Percentiles rank a stretch among this genome's conserved stretches.
These are phyloP conservation scores for Aspergillus aculeatinus DNA, from an alignment of 2,329 filamentous ascomycete species.

Conservation along the genomic window DNA sequence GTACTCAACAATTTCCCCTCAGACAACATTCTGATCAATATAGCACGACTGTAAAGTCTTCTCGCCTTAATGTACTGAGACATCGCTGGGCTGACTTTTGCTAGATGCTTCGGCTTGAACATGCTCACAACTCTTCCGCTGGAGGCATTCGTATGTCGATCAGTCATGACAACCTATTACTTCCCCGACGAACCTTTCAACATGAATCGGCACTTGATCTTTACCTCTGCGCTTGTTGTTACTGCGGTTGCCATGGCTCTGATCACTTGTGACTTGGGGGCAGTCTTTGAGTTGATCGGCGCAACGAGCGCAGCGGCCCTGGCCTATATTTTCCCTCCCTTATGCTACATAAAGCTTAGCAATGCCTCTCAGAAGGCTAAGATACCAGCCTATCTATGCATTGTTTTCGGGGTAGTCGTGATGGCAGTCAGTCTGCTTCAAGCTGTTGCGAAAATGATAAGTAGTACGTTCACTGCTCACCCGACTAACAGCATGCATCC, in stretches of 20 bases:
- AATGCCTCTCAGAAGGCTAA: constrained; percentile 72
- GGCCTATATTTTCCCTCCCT: constrained; percentile 89
- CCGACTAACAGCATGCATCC: not conserved
- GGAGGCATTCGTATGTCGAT: constrained; percentile 95
- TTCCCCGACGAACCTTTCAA: constrained; percentile 73
- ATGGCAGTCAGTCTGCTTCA: constrained; percentile 79
- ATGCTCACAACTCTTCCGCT: constrained; percentile 97
- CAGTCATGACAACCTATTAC: constrained; percentile 90
- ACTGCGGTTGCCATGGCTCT: constrained; percentile 74
- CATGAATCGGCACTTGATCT: constrained; percentile 78
- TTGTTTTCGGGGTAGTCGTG: constrained; percentile 74
- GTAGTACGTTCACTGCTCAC: constrained; percentile 32
- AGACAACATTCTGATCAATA: constrained; percentile 89
- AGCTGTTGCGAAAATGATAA: constrained; percentile 66
- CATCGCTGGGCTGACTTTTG: constrained; percentile 21
- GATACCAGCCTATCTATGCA: constrained; percentile 67
- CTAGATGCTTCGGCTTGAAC: constrained; percentile 86
- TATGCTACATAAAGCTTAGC: constrained; percentile 93
- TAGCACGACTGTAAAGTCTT: constrained; percentile 69
- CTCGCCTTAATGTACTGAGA: not conserved
- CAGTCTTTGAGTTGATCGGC: constrained; percentile 93
- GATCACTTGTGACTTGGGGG: constrained; percentile 86
- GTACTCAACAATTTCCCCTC: constrained; percentile 96
- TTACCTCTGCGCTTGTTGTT: constrained; percentile 80
- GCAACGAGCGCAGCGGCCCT: constrained; percentile 91